These are phyloP conservation scores for Vitis hybrid DNA, from an alignment of 177 flowering plant species.

Conservation along the genomic window DNA sequence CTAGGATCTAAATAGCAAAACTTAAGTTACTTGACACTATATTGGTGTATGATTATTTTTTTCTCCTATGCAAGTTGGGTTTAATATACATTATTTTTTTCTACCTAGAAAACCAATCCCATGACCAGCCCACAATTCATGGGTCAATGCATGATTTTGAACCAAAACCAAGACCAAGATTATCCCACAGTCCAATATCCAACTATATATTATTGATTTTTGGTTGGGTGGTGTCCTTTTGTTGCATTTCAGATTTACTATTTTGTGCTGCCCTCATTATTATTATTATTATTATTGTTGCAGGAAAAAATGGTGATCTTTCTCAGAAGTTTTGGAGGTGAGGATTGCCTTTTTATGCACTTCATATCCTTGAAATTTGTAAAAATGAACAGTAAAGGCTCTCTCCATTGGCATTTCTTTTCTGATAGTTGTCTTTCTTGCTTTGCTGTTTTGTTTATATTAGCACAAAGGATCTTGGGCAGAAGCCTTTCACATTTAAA, in stretches of 20 bases:
- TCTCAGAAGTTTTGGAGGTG: conserved; percentile 92
- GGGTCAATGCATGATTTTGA: no score
- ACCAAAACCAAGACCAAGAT: no score
- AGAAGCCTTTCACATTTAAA: conserved; percentile 72
- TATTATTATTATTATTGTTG: conserved; percentile 11
- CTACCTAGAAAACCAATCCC: no score
- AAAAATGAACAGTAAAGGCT: not conserved
- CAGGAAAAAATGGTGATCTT: conserved; percentile 86
- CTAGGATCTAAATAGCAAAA: no score
- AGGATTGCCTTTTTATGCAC: conserved; percentile 3
- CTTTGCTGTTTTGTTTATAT: conserved; percentile 4
- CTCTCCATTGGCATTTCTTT: not conserved
- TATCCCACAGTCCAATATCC: no score
- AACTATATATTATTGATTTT: no score
- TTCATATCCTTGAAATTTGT: not conserved
- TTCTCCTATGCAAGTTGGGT: no score
- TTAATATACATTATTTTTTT: no score
- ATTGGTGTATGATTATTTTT: no score
- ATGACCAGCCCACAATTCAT: no score
- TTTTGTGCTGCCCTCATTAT: not conserved
- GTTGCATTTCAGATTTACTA: not conserved
- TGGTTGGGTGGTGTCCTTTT: not conserved
- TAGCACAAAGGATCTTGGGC: conserved; percentile 95
- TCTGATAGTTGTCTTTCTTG: not conserved
- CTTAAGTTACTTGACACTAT: no score